Evolutionary conservation across 257 asterid genomes (phyloP).

Genomic region (Vinca minor): DNA sequence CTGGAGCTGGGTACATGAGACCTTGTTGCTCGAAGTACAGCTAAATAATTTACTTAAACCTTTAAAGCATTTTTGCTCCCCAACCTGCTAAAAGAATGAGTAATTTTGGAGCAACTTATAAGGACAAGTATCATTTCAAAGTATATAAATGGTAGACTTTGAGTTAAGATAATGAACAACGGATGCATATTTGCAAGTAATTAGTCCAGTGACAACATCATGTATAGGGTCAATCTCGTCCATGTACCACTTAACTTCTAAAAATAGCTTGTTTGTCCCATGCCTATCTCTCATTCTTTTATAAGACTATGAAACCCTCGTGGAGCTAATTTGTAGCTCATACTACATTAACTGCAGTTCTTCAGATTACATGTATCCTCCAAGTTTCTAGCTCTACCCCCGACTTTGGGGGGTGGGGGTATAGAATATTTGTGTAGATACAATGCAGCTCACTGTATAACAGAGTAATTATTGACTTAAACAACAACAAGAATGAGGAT

Average conservation of each 20-base stretch:
- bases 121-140: too few species aligned
- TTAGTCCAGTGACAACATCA: background rate
- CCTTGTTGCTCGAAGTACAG: too few species aligned
- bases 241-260: background rate
- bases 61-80: too few species aligned
- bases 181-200: background rate
- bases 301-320: background rate
- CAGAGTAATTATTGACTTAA: background rate
- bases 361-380: background rate
- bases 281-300: background rate
- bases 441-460: background rate
- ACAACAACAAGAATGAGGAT: background rate
- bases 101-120: too few species aligned
- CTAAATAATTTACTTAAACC: too few species aligned
- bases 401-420: background rate
- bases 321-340: slow-evolving; percentile 4
- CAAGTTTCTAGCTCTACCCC: background rate
- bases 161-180: background rate
- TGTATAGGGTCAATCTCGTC: background rate
- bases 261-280: background rate
- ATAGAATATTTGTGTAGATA: too few species aligned
- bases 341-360: background rate
- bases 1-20: background rate
- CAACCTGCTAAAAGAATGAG: too few species aligned
- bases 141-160: too few species aligned